Percentiles rank a stretch among this genome's conserved stretches.
Evolutionary conservation across 225 moss, liverwort and hornwort species (phyloP).

Genomic region (Sphagnum tenellum): DNA sequence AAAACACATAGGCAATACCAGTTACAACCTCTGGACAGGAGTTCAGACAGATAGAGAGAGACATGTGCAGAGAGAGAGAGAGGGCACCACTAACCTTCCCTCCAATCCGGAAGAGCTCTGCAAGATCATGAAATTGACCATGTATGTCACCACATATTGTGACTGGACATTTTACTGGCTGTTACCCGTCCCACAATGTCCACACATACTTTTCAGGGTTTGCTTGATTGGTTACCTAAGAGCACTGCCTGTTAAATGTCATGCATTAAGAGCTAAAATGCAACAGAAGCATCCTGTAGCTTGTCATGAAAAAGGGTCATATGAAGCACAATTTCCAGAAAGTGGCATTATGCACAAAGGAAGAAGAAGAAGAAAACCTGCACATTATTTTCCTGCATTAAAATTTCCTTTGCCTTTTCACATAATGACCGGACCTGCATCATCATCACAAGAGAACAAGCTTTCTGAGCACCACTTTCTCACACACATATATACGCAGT

Average conservation of each 20-base stretch:
- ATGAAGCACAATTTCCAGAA: too few species aligned
- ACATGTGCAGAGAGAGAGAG: too few species aligned
- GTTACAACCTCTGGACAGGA: neutral
- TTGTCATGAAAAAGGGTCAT: too few species aligned
- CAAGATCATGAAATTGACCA: slow-evolving; percentile 37
- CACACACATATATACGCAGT: too few species aligned
- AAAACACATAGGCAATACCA: too few species aligned
- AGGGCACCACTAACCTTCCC: slow-evolving; percentile 13
- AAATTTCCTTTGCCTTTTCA: slow-evolving; percentile 30
- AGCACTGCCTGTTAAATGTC: too few species aligned
- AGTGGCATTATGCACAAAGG: too few species aligned
- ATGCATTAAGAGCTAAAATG: too few species aligned
- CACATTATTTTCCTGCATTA: slow-evolving; percentile 32
- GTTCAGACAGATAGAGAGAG: too few species aligned
- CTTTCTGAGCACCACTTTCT: neutral
- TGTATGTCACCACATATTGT: slow-evolving; percentile 33
- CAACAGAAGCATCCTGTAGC: too few species aligned
- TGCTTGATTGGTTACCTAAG: too few species aligned
- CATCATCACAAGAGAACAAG: neutral
- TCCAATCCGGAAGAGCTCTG: slow-evolving; percentile 31
- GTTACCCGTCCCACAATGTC: slow-evolving; percentile 2
- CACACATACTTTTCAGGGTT: too few species aligned
- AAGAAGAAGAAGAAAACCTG: slow-evolving; percentile 4
- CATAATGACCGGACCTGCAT: slow-evolving; percentile 19
- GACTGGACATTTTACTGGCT: slow-evolving; percentile 48